A percentile compares a stretch with the other conserved stretches of the same genome.
Conservation (phyloP, 2,329 filamentous ascomycete genomes). For the Scedosporium apiospermum region DNA sequence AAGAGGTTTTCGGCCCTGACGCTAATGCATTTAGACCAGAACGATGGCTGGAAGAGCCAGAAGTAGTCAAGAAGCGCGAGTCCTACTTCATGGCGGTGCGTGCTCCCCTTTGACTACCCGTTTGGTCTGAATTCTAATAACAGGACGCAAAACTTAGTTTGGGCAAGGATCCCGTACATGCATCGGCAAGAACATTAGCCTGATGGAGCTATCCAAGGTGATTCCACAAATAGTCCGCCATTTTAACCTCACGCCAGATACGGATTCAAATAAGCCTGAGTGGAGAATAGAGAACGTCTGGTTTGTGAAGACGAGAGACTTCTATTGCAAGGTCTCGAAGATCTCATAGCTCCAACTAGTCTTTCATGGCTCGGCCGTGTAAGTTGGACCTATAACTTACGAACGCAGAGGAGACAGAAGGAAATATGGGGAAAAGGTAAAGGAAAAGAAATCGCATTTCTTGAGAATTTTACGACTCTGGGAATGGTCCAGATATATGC, state of each 20-base stretch:
- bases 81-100: not conserved
- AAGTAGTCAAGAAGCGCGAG: constrained; percentile 11
- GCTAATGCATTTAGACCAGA: constrained; percentile 27
- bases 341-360: no score
- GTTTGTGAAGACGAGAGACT: constrained; percentile 32
- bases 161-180: constrained; percentile 30
- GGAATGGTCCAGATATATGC: not conserved
- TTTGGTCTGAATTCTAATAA: not conserved
- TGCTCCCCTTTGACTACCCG: not conserved
- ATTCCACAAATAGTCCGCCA: constrained; percentile 25
- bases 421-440: no score
- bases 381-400: no score
- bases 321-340: constrained; percentile 19
- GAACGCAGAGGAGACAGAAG: no score
- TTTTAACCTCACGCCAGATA: constrained; percentile 22
- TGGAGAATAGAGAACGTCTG: constrained; percentile 28
- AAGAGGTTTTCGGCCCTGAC: constrained; percentile 21
- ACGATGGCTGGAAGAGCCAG: constrained; percentile 25
- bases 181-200: constrained; percentile 31
- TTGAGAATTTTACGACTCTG: not conserved
- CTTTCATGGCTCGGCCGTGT: no score
- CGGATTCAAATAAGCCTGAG: not conserved
- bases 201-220: constrained; percentile 32
- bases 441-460: not conserved
- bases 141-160: constrained; percentile 17